Conservation (phyloP, 495 filamentous ascomycete species). For the Podospora appendiculata region DNA sequence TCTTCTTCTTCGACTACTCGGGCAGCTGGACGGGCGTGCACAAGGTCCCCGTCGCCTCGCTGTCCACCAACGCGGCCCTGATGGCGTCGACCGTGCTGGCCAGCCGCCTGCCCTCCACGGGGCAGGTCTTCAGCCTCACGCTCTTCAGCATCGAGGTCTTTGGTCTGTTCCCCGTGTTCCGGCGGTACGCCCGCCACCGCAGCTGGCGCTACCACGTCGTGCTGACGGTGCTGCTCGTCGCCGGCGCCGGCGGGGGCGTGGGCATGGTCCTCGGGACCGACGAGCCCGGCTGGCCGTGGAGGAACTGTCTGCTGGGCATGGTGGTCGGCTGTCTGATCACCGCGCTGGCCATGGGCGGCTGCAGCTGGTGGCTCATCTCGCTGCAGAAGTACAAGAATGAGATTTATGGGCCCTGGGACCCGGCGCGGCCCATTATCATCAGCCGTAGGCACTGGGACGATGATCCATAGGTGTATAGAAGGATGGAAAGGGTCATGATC, state of each 20-base stretch:
- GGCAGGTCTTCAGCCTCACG: conserved; percentile 91
- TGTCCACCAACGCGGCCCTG: conserved; percentile 90
- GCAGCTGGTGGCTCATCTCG: conserved; percentile 96
- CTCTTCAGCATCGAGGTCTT: conserved; percentile 97
- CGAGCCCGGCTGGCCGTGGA: conserved; percentile 56
- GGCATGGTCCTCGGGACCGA: conserved; percentile 54
- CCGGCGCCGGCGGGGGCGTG: conserved; percentile 68
- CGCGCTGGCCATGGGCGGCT: conserved; percentile 75
- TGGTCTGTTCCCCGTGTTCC: conserved; percentile 90
- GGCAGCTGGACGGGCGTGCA: conserved; percentile 45
- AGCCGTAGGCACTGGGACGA: conserved; percentile 43
- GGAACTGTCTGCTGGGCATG: conserved; percentile 62
- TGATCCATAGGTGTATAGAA: conserved; percentile 16
- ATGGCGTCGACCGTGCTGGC: conserved; percentile 87
- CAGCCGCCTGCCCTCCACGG: conserved; percentile 75
- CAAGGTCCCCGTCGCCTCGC: conserved; percentile 60
- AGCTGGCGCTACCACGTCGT: conserved; percentile 77
- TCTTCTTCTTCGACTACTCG: conserved; percentile 95
- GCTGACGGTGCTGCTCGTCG: conserved; percentile 71
- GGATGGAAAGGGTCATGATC: too few relatives aligned
- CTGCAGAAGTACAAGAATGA: conserved; percentile 99
- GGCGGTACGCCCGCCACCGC: conserved; percentile 73
- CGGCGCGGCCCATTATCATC: conserved; percentile 75
- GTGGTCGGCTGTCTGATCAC: conserved; percentile 62
- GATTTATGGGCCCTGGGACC: conserved; percentile 96